These are phyloP conservation scores for Penicillium antarcticum DNA, from an alignment of 495 filamentous ascomycete genomes.

Conservation along the genomic window DNA sequence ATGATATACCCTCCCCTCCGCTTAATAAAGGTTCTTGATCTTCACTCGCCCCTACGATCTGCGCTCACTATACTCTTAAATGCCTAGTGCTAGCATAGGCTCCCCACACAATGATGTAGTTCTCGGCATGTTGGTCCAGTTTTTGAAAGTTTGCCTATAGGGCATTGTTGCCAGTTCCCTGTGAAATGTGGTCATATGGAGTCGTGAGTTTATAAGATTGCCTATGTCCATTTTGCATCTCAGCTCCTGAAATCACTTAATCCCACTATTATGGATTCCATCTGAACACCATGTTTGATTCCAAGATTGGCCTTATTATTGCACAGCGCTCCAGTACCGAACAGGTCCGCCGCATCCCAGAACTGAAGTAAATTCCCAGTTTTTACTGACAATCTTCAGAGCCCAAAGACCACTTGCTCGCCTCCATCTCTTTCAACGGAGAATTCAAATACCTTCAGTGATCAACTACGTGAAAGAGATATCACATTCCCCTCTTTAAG, in stretches of 20 bases:
- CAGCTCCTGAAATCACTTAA: no score
- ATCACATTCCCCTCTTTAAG: no score
- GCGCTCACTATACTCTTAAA: not conserved
- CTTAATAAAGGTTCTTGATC: not conserved
- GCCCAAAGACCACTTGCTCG: not conserved
- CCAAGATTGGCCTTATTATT: slow-evolving; percentile 12
- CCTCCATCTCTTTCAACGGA: not conserved
- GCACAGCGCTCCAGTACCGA: not conserved
- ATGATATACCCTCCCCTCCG: not conserved
- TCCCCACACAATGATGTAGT: not conserved
- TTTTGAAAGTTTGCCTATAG: not conserved
- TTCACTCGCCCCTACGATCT: not conserved
- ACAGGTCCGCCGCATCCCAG: not conserved
- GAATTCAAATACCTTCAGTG: no score
- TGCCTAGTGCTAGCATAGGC: not conserved
- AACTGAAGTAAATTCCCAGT: not conserved
- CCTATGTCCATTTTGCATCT: no score
- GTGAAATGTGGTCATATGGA: not conserved
- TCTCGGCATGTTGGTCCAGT: not conserved
- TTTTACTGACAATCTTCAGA: not conserved
- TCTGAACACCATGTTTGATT: slow-evolving; percentile 4
- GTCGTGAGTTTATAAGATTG: no score
- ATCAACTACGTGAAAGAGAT: no score
- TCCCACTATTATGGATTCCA: not conserved
- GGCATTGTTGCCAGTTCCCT: not conserved